Conservation (phyloP, 1,284 basidiomycete genomes). For the Agaricales sp. region DNA sequence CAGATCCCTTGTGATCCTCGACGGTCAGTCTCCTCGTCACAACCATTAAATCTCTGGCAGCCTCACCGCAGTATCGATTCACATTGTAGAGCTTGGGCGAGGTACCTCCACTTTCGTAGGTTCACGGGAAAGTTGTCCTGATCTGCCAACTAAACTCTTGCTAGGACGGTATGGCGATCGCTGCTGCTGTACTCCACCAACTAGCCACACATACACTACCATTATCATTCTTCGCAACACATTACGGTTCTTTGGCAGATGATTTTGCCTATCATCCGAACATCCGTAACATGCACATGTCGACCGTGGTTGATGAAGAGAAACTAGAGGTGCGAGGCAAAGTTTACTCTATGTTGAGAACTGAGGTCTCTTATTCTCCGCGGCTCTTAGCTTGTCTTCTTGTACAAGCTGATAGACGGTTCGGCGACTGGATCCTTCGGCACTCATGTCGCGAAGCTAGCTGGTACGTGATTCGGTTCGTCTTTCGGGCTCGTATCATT, state of each 20-base stretch:
- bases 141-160: constrained; percentile 12
- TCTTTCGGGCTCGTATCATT: too few species aligned
- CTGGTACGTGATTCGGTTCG: constrained; percentile 41
- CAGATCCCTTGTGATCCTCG: constrained; percentile 87
- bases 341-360: too few species aligned
- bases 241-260: constrained; percentile 81
- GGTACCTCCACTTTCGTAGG: constrained; percentile 79
- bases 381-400: constrained; percentile 74
- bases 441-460: constrained; percentile 83
- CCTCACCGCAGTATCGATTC: too few species aligned
- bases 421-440: constrained; percentile 89
- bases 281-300: constrained; percentile 91
- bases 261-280: constrained; percentile 89
- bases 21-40: constrained; percentile 47
- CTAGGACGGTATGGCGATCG: constrained; percentile 93
- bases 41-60: constrained; percentile 2
- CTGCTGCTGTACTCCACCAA: constrained; percentile 87
- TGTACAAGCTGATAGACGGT: constrained; percentile 88
- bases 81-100: constrained; percentile 82
- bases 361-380: too few species aligned
- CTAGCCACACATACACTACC: constrained; percentile 86
- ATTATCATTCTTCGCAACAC: constrained; percentile 79
- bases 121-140: constrained; percentile 10
- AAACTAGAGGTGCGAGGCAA: constrained; percentile 58
- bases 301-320: constrained; percentile 84